phyloP scores from a whole-genome alignment of 2,329 filamentous ascomycete genomes.

The Neospermospora avenae region DNA sequence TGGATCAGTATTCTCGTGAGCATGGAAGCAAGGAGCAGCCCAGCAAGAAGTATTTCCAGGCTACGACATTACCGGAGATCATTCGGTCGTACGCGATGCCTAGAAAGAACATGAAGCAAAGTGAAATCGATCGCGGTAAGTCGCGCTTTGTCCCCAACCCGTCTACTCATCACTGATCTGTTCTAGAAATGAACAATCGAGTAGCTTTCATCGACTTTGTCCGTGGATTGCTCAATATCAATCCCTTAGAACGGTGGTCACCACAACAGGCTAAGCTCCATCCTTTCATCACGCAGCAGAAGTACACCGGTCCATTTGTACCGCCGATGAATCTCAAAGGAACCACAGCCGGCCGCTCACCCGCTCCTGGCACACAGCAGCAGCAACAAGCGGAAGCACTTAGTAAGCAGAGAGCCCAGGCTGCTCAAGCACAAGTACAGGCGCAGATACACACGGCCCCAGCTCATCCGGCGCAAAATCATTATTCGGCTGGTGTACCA shows the following conservation, averaged over 20 bases:
- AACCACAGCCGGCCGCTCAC: constrained; percentile 78
- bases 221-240: constrained; percentile 86
- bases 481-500: constrained; percentile 54
- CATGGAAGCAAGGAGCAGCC: constrained; percentile 97
- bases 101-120: constrained; percentile 98
- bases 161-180: constrained; percentile 15
- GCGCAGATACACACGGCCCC: constrained; percentile 49
- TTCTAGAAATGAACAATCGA: constrained; percentile 93
- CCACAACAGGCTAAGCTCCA: constrained; percentile 96
- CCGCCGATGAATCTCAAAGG: constrained; percentile 96
- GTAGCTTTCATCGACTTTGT: constrained; percentile 98
- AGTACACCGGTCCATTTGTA: constrained; percentile 93
- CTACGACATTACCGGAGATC: constrained; percentile 90
- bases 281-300: constrained; percentile 97
- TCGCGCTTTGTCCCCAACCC: constrained; percentile 18
- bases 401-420: constrained; percentile 83
- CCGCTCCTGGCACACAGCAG: constrained; percentile 89
- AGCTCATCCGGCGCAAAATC: constrained; percentile 51
- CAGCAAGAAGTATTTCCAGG: constrained; percentile 99
- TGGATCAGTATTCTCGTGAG: constrained; percentile 96
- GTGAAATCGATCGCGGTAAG: constrained; percentile 91
- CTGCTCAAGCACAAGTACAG: constrained; percentile 52
- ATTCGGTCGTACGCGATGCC: constrained; percentile 98
- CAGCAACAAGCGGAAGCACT: constrained; percentile 93
- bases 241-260: constrained; percentile 94